Percentiles rank a stretch among this genome's conserved stretches.
Evolutionary conservation across 176 grass and related monocot genomes (phyloP).

Genomic region (Poa annua): DNA sequence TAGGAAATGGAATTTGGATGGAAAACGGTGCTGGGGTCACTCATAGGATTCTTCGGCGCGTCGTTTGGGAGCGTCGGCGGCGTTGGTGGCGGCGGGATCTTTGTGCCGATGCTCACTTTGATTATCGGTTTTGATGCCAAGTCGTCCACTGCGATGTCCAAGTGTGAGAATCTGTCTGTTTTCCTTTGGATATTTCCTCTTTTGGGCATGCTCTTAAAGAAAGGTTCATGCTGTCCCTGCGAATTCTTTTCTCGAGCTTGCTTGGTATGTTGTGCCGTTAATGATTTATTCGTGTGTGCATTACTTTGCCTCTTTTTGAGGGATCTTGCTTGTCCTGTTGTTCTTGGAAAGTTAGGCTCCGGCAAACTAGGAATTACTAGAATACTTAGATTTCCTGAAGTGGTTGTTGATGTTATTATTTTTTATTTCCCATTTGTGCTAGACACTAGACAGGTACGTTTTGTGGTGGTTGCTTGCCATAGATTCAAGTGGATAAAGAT

Average conservation of each 20-base stretch:
- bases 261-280: background rate
- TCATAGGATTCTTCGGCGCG: constrained; percentile 72
- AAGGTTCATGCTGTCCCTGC: background rate
- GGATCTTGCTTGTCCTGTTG: constrained; percentile 34
- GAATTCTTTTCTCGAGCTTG: background rate
- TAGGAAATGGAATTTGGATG: constrained; percentile 71
- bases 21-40: constrained; percentile 59
- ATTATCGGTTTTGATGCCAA: constrained; percentile 81
- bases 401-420: constrained; percentile 6
- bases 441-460: background rate
- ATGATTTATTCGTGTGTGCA: constrained; percentile 32
- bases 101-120: constrained; percentile 81
- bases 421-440: background rate
- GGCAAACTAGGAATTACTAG: constrained; percentile 1
- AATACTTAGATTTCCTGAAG: constrained; percentile 20
- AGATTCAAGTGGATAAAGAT: constrained; percentile 38
- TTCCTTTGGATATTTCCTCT: constrained; percentile 9
- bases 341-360: constrained; percentile 19
- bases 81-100: constrained; percentile 79
- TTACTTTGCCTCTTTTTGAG: background rate
- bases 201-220: constrained; percentile 40
- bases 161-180: constrained; percentile 56
- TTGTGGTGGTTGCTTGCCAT: constrained; percentile 18
- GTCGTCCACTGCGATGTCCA: constrained; percentile 78
- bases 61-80: constrained; percentile 82